Percentiles rank a stretch among this genome's conserved stretches.
phyloP scores from a whole-genome alignment of 371 early-diverging fungal genomes.

The Mortierella sp. region DNA sequence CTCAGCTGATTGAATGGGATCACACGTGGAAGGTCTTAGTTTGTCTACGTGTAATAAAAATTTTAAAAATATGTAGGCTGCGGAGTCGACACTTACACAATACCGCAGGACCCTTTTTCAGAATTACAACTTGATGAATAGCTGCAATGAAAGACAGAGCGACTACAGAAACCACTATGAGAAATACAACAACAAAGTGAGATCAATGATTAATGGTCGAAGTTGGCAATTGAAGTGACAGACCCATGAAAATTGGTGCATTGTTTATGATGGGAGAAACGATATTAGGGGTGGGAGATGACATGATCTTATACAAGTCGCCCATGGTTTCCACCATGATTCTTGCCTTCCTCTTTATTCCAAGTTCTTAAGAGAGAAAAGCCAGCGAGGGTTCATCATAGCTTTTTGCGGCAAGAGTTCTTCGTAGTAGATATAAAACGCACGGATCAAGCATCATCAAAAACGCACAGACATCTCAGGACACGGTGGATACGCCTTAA shows the following conservation, averaged over 20 bases:
- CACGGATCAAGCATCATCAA: background rate
- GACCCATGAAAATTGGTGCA: too few relatives aligned
- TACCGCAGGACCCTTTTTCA: conserved; percentile 41
- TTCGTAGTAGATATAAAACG: too few relatives aligned
- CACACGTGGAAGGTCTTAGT: conserved; percentile 28
- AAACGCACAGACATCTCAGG: background rate
- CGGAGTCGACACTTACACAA: conserved; percentile 27
- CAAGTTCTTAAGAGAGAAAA: conserved; percentile 6
- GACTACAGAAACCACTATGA: conserved; percentile 41
- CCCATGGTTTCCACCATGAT: too few relatives aligned
- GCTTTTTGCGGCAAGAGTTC: too few relatives aligned
- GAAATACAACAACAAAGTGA: too few relatives aligned
- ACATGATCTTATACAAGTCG: too few relatives aligned
- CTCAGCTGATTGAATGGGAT: conserved; percentile 29
- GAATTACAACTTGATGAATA: conserved; percentile 33
- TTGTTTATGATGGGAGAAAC: background rate
- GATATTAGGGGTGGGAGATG: too few relatives aligned
- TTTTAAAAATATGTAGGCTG: too few relatives aligned
- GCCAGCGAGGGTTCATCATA: background rate
- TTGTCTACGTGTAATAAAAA: conserved; percentile 17
- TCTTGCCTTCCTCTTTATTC: background rate
- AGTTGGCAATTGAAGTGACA: too few relatives aligned
- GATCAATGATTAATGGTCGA: too few relatives aligned
- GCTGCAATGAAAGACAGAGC: conserved; percentile 37
- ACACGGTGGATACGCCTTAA: background rate